Base-by-base conservation (phyloP, 169 alveolate species). In the Plasmodium ovale region DNA sequence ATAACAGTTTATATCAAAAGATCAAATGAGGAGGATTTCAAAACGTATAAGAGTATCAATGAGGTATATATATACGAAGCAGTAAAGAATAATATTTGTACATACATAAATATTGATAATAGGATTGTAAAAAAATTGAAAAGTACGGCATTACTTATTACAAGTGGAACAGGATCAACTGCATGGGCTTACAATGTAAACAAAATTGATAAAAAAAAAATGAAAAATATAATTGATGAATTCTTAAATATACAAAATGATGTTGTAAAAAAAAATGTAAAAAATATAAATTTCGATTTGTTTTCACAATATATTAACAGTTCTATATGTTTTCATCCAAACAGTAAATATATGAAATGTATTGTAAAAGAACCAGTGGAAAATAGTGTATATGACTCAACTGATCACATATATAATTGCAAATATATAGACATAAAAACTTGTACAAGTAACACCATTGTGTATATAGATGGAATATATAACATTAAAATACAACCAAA, bases 101-200 rank as follows among this genome's bases (percentile, higher is more conserved):
- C 94, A 3, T 82, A 92, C 49, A 72, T 93, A 23, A 94, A 93
- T 65, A 87, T 93, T 54, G 96, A 93, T 59, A 87, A 92, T 23
- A 71, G 62, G 59, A 69, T 84, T 6, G 54, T 93, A 1, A 92
- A 74, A 64, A 88, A 93, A 65, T 85, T 93, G 27, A 93, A 93
- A 47, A 84, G 95, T 56, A 91, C 94, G 3, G 96, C 94, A 23
- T 91, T 93, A n/a, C 71, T 93, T 6, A 82, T 93, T 9, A 82
- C 96, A 5, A 92, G 95, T 25, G 97, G 97, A 0, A 94, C 97
- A 6, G 97, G 97, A 29, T 95, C 97, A 14, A 94, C 96, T 31
- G 97, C 97, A 0, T 95, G 97, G 97, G 94, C 96, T 19, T 95
- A 92, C 85, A 95, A 95, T 89, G 89, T 95, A 72, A 79, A 94